Base-by-base conservation (phyloP, 2,329 filamentous ascomycete genomes). In the Capronia americana region DNA sequence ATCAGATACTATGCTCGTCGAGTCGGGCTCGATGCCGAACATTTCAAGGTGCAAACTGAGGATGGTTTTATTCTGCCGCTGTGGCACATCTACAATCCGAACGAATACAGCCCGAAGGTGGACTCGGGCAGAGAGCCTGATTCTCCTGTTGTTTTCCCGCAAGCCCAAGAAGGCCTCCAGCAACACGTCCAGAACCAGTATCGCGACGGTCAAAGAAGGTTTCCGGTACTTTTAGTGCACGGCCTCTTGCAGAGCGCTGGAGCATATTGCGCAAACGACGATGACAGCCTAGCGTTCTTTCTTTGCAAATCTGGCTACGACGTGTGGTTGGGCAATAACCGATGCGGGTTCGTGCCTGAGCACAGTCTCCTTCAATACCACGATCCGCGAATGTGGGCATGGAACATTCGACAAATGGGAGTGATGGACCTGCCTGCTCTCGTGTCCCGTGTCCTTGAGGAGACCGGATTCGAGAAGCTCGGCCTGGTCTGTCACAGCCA, bases 391-490 rank as follows among this genome's bases (percentile, higher is more conserved):
- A 96, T 97, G 92, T 97, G 94, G 94, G 88, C 89, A 48, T 98
- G 94, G 94, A 96, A 96, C 71, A 96, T 97, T 63, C 87, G 92
- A 0, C 92, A 97, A 74, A 96, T 97, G 91, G 94, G 93, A 3
- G 89, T 93, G 0, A 87, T 96, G 75, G 94, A 98, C 75, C 84
- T 98, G 2, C 86, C 93, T 0, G 93, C 93, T 0, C 84, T 97
- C 38, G 86, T 91, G 1, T 92, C 90, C 0, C 88, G 92, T 5
- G 92, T 97, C 0, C 83, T 97, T 1, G 85, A 84, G 46, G 90
- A 96, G 79, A 97, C 93, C 0, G 89, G 90, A 0, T 97, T 96
- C 73, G 82, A 87, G 17, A 95, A 94, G 76, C 83, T 97, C 4
- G 93, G 90, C 0, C 85, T 97, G 1, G 86, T 97, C 26, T 91